Percentiles rank a stretch among this genome's conserved stretches.
These are phyloP conservation scores for Lodderomyces parapsilosis DNA, from an alignment of 1,139 yeast genomes.

Conservation along the genomic window DNA sequence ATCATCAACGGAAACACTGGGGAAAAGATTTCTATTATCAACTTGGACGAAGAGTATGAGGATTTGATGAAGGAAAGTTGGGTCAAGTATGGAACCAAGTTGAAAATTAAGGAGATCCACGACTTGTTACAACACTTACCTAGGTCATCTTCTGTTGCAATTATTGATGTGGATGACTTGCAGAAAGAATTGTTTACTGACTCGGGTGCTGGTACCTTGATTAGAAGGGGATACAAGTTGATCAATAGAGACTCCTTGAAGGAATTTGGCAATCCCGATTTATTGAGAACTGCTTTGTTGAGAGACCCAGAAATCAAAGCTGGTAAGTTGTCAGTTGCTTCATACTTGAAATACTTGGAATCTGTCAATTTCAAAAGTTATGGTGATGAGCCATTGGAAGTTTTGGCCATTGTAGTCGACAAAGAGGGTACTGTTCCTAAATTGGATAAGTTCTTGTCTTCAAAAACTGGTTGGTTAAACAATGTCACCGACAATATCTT, in stretches of 20 bases:
- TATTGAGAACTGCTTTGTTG: constrained; percentile 70
- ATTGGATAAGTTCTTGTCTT: constrained; percentile 82
- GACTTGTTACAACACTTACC: constrained; percentile 93
- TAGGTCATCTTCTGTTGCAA: constrained; percentile 95
- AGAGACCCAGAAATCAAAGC: constrained; percentile 74
- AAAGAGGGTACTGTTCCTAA: constrained; percentile 53
- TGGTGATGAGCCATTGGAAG: constrained; percentile 96
- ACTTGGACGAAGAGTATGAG: constrained; percentile 94
- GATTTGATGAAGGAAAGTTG: constrained; percentile 87
- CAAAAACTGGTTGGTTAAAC: constrained; percentile 94
- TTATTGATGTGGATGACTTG: constrained; percentile 88
- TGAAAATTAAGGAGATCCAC: constrained; percentile 93
- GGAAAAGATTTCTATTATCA: constrained; percentile 85
- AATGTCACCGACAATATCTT: constrained; percentile 95
- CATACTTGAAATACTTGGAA: constrained; percentile 75
- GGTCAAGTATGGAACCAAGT: constrained; percentile 98
- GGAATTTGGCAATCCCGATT: constrained; percentile 76
- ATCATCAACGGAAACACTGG: constrained; percentile 90
- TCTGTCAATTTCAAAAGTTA: constrained; percentile 67
- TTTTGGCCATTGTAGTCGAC: constrained; percentile 74
- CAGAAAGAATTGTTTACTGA: constrained; percentile 98
- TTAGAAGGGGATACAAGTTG: constrained; percentile 94
- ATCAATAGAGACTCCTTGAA: constrained; percentile 64
- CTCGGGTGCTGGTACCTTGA: constrained; percentile 98
- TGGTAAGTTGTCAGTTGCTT: constrained; percentile 74